Percentiles rank a stretch among this genome's conserved stretches.
phyloP scores from a whole-genome alignment of 345 rosid genomes.

The Melaleuca quinquenervia region DNA sequence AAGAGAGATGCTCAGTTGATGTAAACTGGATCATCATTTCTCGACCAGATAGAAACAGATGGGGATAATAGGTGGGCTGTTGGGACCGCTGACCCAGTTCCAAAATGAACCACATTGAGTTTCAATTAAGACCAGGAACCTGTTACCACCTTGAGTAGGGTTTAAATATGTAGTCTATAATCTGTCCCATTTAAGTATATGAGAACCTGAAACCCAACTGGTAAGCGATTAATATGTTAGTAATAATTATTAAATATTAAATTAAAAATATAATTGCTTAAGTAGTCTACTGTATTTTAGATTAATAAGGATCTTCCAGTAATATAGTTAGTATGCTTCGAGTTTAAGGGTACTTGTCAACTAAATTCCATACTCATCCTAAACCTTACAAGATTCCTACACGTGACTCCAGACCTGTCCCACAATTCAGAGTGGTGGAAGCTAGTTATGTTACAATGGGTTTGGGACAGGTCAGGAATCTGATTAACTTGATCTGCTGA shows the following conservation, averaged over 20 bases:
- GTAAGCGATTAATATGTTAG: not conserved
- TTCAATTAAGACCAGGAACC: not conserved
- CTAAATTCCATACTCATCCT: not conserved
- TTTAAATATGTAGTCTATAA: not conserved
- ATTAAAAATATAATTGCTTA: not conserved
- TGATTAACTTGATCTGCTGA: not conserved
- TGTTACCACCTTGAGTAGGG: not conserved
- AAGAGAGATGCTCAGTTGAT: not conserved
- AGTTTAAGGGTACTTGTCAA: not conserved
- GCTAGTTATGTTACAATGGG: not conserved
- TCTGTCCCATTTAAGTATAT: not conserved
- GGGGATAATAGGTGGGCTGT: not conserved
- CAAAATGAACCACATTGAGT: not conserved
- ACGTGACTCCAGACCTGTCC: not conserved
- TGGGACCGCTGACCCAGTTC: not conserved
- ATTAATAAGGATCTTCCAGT: not conserved
- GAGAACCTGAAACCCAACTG: not conserved
- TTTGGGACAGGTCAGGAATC: not conserved
- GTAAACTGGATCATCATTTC: not conserved
- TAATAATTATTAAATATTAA: not conserved
- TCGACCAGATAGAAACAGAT: not conserved
- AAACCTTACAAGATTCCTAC: not conserved
- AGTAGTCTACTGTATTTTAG: not conserved
- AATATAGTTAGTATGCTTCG: not conserved
- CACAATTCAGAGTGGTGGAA: not conserved